Base-by-base conservation (phyloP, 2,329 filamentous ascomycete species). In the Didymella segeticola region DNA sequence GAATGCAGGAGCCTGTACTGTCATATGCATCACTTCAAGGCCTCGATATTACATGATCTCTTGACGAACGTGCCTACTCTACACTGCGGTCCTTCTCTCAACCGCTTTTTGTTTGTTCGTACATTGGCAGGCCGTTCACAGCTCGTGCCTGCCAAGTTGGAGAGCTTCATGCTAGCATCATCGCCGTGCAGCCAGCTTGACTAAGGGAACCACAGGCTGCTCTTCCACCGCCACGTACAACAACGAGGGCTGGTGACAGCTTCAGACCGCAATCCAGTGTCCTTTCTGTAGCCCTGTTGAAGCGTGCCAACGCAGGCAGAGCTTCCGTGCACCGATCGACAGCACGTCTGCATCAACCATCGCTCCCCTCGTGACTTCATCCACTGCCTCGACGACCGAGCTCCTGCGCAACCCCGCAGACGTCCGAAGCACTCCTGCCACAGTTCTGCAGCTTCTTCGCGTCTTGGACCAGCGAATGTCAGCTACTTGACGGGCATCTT, bases 361-460 rank as follows among this genome's bases (percentile, higher is more conserved):
- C 53, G 33, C 54, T 60, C 60, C 55, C 60, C 62, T 43, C 47
- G 64, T 63, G 63, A 68, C 66, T 61, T 70, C 60, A 58, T 37
- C 51, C 41, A 57, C 57, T 56, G 33, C 58, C 58, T 55, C 51
- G 42, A 57, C 61, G 47, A 53, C 51, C 45, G 31, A 54, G 46
- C 58, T 54, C 37, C 48, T 31, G 22, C 45, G 20, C 42, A 31
- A 14, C 53, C 37, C 27, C 47, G 27, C 47, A 23, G 38, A 41
- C 50, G 42, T 26, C 29, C 27, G n/a, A 17, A 26, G 45, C 55
- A 30, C 33, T 19, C 17, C 51, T 19, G 11, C 50, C 31, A 10
- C 33, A 20, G 27, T 29, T n/a, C 19, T 26, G 19, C 53, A 47
- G 26, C 55, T 60, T 51, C 56, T 53, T 29, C 50, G 22, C 38